Evolutionary conservation across 345 rosid species (phyloP), one percentile per base, ranked within the genome.

Genomic region (Lenwebbia sp.): DNA sequence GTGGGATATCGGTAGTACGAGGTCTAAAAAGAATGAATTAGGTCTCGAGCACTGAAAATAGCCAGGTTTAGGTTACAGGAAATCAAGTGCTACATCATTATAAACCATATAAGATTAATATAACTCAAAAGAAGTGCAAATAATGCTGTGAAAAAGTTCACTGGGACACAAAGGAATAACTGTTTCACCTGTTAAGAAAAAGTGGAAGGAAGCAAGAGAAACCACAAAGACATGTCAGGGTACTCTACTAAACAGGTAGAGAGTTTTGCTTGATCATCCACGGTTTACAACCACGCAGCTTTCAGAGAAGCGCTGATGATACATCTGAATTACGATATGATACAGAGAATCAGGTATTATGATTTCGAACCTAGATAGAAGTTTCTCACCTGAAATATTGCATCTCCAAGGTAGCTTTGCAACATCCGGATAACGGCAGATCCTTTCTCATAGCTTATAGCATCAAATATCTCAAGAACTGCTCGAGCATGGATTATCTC

Each of bases 361-460:
- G 47, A 75, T 30, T 49, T 5, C 1, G 76, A 49, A 85, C 0
- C 51, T 21, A 54, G 30, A 50, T 41, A 47, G 5, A 28, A 47
- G 4, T 57, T 41, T 53, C 60, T 83, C 83, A 88, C 92, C 93
- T 88, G 90, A 83, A 92, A 74, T 17, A 85, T 51, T 12, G 62
- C 88, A 85, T 87, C 90, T n/a, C 93, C 91, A 19, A 89, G 90
- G 60, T 92, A 90, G 65, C 86, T 78, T 87, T 89, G 88, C 86
- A 92, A n/a, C 93, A 90, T 90, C 50, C 86, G 81, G 75, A 92
- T 90, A 7, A 92, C 85, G 54, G 92, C 87, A 8, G 93, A 88
- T 50, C 93, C 92, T 85, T 92, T 92, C 65, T 87, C 82, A 54
- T 90, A 92, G 88, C 91, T 85, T 74, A 92, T 82, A 10, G 65